Evolutionary conservation across 345 rosid species (phyloP), one percentile per base, ranked within the genome.

Genomic region (Conringia planisiliqua): DNA sequence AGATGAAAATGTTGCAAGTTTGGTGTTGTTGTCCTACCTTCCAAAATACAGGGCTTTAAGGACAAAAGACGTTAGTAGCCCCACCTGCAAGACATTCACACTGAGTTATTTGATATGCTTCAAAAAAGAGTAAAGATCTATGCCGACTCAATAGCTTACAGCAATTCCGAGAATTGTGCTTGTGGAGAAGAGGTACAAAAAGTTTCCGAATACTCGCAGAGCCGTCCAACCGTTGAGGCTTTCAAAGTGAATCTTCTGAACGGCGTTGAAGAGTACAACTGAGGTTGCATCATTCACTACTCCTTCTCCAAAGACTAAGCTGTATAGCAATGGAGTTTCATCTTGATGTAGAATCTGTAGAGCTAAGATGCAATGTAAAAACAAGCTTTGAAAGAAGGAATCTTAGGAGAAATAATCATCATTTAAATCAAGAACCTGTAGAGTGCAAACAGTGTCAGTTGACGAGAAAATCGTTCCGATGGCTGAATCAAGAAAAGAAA

Each of bases 211-310:
- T 32, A 91, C 56, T 10, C 5, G 75, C 20, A 89, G 83, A 71
- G 66, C 76, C 13, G 83, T 79, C 77, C 38, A 51, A 65, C 86
- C 66, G 50, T 83, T 83, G 61, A 88, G 74, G 60, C 75, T 80
- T 18, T 79, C 29, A 40, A 88, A 79, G 58, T 89, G 90, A 54
- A 94, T 84, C 83, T 89, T 89, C 73, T 94, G 96, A 51, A 91
- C 74, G 0, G 96, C 91, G 48, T 89, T 94, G 79, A 89, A 94
- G 59, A 94, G 81, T 46, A 88, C 97, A 62, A 89, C 89, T 0
- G 97, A 85, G 42, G 98, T 88, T 62, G 98, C 97, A 75, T 94
- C 98, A 72, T 89, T 91, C 78, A 93, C 97, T 2, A 94, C 97
- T 67, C 97, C 98, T 84, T 91, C 98, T 38, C 97, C 97, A 36